Base-by-base conservation (phyloP, 1,139 yeast species). In the Taphrina betulina region DNA sequence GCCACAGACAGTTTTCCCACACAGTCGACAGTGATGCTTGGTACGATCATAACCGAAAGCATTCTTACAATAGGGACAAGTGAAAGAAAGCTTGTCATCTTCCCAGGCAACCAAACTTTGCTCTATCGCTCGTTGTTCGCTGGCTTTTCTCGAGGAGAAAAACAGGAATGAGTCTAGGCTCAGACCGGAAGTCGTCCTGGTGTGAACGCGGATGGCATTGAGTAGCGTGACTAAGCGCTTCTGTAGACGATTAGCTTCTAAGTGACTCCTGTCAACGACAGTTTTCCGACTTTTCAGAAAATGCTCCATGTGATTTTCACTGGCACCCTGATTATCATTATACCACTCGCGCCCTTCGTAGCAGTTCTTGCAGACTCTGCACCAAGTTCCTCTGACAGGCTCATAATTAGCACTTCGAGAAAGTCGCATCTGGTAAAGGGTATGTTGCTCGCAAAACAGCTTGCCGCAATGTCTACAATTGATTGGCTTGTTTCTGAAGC, bases 1-100 rank as follows among this genome's bases (percentile, higher is more conserved):
- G 36, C 85, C 95, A 71, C 97, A 90, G 0, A 88, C 89, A 1
- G 85, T 78, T 29, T 70, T 67, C 0, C 97, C 97, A 71, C 97
- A 92, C 31, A 87, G 68, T 31, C 95, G 73, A 67, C 96, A 88
- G 67, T 88, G 96, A 66, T 92, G 97, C 63, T 86, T 88, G 57
- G 96, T 74, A 19, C 80, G 67, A 3, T 83, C 67, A 46, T 85
- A 71, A 26, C 75, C 75, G 67, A 88, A 92, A 34, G 67, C 65
- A 10, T 75, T 72, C 20, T 72, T 68, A 64, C 98, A 92, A 3
- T 86, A 72, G 2, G 79, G 74, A 67, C 98, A 92, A 59, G 74
- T 71, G 10, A 26, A 12, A 26, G 31, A 26, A 7, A 7, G 7
- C 12, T 26, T 12, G 12, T 83, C 94, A 58, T 75, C 75, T 60